Evolutionary conservation across 139 green algal species (phyloP).

Genomic region (Zygnema circumcarinatum): DNA sequence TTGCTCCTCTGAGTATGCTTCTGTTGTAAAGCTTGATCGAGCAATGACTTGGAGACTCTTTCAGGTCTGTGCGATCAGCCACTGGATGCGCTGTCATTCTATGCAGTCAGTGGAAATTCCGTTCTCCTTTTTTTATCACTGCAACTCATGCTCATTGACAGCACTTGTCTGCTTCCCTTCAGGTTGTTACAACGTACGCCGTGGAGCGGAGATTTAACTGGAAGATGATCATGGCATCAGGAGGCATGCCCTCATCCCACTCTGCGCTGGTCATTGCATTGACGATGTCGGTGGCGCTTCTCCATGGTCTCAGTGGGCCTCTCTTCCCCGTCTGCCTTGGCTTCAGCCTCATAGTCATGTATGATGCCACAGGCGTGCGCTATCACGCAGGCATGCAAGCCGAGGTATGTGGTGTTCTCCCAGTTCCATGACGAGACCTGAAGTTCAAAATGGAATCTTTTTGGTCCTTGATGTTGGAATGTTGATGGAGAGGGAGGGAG

Average conservation of each 20-base stretch:
- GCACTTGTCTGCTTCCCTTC: no score
- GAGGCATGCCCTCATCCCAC: conserved; percentile 98
- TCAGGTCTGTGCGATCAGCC: no score
- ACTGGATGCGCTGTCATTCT: no score
- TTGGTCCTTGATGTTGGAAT: conserved; percentile 5
- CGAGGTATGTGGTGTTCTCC: conserved; percentile 71
- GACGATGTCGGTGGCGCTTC: conserved; percentile 86
- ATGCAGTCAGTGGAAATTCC: no score
- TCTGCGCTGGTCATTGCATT: conserved; percentile 86
- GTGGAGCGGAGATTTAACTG: conserved; percentile 85
- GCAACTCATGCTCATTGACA: no score
- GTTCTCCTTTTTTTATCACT: no score
- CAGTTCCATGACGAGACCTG: background rate
- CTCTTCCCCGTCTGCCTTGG: conserved; percentile 87
- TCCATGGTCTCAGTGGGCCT: conserved; percentile 80
- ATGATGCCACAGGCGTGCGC: conserved; percentile 95
- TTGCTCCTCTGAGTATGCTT: no score
- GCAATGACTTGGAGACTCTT: no score
- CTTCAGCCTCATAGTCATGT: conserved; percentile 98
- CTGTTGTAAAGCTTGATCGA: no score
- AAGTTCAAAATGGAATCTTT: conserved; percentile 10
- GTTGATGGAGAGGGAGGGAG: no score
- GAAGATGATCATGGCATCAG: conserved; percentile 81
- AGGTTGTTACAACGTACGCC: conserved; percentile 61
- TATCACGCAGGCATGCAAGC: conserved; percentile 92